Conservation (phyloP, 2,329 filamentous ascomycete species). For the Diaporthe sp. region DNA sequence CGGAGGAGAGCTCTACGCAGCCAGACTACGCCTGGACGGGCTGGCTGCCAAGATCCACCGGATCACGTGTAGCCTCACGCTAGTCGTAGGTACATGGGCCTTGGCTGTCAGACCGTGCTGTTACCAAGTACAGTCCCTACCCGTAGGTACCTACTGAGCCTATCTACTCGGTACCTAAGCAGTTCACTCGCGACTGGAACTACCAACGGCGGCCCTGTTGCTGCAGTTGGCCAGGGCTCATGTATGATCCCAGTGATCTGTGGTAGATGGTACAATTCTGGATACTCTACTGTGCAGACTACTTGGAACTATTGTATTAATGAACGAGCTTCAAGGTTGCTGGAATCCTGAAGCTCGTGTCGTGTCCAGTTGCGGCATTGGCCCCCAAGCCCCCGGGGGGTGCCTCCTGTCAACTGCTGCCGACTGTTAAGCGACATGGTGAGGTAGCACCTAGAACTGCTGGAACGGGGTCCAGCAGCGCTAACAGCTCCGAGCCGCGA, state of each 20-base stretch:
- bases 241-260: background rate
- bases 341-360: slow-evolving; percentile 24
- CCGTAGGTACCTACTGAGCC: background rate
- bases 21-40: slow-evolving; percentile 18
- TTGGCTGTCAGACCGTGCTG: background rate
- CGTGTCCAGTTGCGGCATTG: background rate
- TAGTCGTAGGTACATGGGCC: background rate
- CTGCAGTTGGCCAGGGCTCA: background rate
- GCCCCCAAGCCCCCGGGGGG: background rate
- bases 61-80: slow-evolving; percentile 31
- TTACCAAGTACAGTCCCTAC: background rate
- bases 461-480: background rate
- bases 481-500: slow-evolving; percentile 17
- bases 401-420: background rate
- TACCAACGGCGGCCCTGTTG: too few relatives aligned
- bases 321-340: background rate
- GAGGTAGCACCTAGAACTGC: background rate
- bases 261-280: background rate
- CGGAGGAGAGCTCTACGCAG: slow-evolving; percentile 33
- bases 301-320: background rate
- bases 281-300: background rate
- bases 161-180: background rate
- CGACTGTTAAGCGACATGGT: slow-evolving; percentile 18
- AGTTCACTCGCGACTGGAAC: background rate
- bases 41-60: slow-evolving; percentile 6